Evolutionary conservation across 805 yeast species (phyloP), one percentile per base, ranked within the genome.

Genomic region (Candida patagonica): DNA sequence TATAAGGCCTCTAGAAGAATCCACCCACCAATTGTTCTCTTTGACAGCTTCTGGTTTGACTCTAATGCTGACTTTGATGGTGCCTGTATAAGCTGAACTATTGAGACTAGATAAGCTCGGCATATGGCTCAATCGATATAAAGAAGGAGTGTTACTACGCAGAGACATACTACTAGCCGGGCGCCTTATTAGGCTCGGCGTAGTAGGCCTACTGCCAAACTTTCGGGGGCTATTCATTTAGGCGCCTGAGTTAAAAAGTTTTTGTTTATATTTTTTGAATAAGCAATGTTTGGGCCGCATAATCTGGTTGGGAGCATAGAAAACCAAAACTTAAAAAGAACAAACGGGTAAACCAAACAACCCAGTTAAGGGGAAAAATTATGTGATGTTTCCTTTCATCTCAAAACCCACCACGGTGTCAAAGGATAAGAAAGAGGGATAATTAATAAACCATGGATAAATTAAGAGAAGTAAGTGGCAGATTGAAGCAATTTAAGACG

Each of bases 51-150:
- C 55, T 0, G 95, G 95, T 48, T 80, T 78, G 13, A 88, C 86
- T 45, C 96, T 65, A 9, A 86, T 72, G 0, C 87, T 73, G 1
- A 86, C 95, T 1, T 74, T 71, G 46, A 86, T 85, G 12, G 79
- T 68, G 1, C 94, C 94, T 3, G 75, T 68, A 52, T 80, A 82
- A 9, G 34, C 40, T 9, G 30, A 24, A 27, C 34, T 20, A n/a
- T n/a, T n/a, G 13, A 19, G 23, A 26, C 30, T 24, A n/a, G 33
- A 34, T 1, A 31, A 29, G 6, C 50, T 42, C 12, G 56, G 56
- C 13, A 55, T 53, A n/a, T 31, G 37, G 54, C 49, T 21, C 55
- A 36, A n/a, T 15, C 50, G 31, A 12, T 42, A 22, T 7, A 37
- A 25, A 9, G 45, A 40, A 10, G 55, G 51, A 6, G 54, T 51